phyloP scores from a whole-genome alignment of 75 land plant genomes.

The Sequoiadendron giganteum region DNA sequence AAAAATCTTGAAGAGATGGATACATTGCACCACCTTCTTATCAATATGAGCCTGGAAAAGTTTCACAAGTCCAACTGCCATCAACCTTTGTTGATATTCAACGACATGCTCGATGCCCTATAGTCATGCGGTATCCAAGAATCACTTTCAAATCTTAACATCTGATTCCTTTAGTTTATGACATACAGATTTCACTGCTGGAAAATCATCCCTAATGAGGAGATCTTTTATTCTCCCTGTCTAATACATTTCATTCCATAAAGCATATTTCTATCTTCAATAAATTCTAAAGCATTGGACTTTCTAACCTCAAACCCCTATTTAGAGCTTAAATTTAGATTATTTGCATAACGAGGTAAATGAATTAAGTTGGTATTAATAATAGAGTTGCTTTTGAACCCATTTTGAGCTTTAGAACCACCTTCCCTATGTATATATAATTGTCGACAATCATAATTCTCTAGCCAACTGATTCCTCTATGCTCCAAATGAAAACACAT shows the following conservation, averaged over 20 bases:
- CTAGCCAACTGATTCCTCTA: constrained; percentile 66
- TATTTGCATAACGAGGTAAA: constrained; percentile 83
- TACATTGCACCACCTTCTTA: constrained; percentile 48
- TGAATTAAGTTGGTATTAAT: constrained; percentile 76
- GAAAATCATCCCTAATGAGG: constrained; percentile 75
- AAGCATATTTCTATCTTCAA: constrained; percentile 11
- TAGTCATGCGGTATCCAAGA: constrained; percentile 60
- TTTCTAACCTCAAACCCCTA: constrained; percentile 79
- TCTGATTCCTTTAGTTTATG: constrained; percentile 84
- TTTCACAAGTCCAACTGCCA: constrained; percentile 70
- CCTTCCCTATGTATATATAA: constrained; percentile 49
- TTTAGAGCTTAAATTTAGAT: constrained; percentile 61
- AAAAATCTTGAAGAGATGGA: no score
- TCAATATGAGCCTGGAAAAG: constrained; percentile 57
- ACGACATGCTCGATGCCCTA: constrained; percentile 89
- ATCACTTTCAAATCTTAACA: constrained; percentile 75
- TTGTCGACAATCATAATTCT: constrained; percentile 75
- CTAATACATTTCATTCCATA: constrained; percentile 15
- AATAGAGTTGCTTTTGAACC: constrained; percentile 27
- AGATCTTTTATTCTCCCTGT: constrained; percentile 44
- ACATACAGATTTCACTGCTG: constrained; percentile 82
- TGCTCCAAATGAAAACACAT: no score
- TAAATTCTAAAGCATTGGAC: constrained; percentile 23
- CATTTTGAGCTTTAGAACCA: constrained; percentile 23
- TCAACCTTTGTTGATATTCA: constrained; percentile 58